A percentile compares a stretch with the other conserved stretches of the same genome.
phyloP scores from a whole-genome alignment of 169 alveolate species.

The Eimeria sp. region DNA sequence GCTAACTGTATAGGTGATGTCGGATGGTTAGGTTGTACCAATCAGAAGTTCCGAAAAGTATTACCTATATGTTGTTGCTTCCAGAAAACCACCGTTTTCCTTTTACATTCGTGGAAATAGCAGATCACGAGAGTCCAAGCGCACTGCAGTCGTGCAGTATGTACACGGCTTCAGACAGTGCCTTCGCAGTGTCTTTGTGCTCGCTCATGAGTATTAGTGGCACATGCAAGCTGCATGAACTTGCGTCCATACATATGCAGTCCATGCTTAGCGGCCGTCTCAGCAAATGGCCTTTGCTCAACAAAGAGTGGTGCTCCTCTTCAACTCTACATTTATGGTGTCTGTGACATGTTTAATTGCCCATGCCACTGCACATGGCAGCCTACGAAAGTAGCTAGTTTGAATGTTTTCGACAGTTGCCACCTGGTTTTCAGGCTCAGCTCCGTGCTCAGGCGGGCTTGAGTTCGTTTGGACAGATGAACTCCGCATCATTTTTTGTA shows the following conservation, averaged over 20 bases:
- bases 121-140: neutral
- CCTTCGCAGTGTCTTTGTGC: neutral
- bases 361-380: neutral
- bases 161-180: neutral
- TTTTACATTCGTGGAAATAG: neutral
- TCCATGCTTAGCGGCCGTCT: neutral
- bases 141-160: constrained; percentile 5
- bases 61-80: neutral
- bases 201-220: neutral
- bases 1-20: neutral
- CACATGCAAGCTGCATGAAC: constrained; percentile 5
- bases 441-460: neutral
- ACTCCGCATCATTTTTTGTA: constrained; percentile 12
- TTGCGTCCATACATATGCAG: neutral
- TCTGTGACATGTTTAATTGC: neutral
- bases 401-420: neutral
- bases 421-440: neutral
- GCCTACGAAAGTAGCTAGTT: neutral
- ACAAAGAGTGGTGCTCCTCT: neutral
- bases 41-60: neutral
- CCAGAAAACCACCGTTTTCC: neutral
- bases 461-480: neutral
- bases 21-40: neutral
- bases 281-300: neutral
- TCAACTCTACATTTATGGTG: neutral